Evolutionary conservation across 2,329 filamentous ascomycete genomes (phyloP).

Genomic region (Ophiostoma piceae): DNA sequence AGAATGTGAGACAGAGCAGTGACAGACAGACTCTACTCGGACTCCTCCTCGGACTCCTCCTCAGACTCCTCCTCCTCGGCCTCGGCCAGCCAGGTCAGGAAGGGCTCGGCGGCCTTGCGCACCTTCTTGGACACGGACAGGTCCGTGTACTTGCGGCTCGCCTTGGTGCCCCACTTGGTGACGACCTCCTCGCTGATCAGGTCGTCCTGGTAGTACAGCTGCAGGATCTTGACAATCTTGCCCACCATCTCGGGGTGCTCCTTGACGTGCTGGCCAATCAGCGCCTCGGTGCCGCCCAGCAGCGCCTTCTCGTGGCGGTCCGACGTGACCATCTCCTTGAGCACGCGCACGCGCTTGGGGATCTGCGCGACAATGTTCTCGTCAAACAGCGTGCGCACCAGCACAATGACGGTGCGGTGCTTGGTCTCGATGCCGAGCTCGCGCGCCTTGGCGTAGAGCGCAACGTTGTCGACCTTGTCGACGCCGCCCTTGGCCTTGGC

Average conservation of each 20-base stretch:
- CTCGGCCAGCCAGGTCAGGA: slow-evolving; percentile 88
- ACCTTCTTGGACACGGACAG: slow-evolving; percentile 86
- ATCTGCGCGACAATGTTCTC: slow-evolving; percentile 87
- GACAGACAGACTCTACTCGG: slow-evolving; percentile 25
- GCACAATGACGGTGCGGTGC: slow-evolving; percentile 85
- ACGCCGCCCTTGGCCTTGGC: slow-evolving; percentile 67
- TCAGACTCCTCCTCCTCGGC: slow-evolving; percentile 52
- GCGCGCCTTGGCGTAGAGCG: slow-evolving; percentile 94
- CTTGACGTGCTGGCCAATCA: slow-evolving; percentile 65
- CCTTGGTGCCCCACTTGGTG: slow-evolving; percentile 86
- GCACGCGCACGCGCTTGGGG: slow-evolving; percentile 71
- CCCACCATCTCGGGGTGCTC: slow-evolving; percentile 71
- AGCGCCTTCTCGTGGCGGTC: slow-evolving; percentile 95
- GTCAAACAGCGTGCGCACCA: slow-evolving; percentile 90
- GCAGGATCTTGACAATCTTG: slow-evolving; percentile 78
- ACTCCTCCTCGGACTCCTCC: slow-evolving; percentile 41
- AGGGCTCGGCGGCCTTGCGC: slow-evolving; percentile 87
- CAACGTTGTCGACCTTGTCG: slow-evolving; percentile 76
- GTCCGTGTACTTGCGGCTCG: slow-evolving; percentile 98
- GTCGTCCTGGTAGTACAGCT: slow-evolving; percentile 87
- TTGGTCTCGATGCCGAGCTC: slow-evolving; percentile 91
- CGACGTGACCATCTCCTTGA: slow-evolving; percentile 87
- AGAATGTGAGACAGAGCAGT: not conserved
- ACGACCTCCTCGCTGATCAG: slow-evolving; percentile 82
- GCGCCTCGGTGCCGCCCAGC: slow-evolving; percentile 89